These are phyloP conservation scores for Lentinula sp. DNA, from an alignment of 768 basidiomycete genomes.

Conservation along the genomic window DNA sequence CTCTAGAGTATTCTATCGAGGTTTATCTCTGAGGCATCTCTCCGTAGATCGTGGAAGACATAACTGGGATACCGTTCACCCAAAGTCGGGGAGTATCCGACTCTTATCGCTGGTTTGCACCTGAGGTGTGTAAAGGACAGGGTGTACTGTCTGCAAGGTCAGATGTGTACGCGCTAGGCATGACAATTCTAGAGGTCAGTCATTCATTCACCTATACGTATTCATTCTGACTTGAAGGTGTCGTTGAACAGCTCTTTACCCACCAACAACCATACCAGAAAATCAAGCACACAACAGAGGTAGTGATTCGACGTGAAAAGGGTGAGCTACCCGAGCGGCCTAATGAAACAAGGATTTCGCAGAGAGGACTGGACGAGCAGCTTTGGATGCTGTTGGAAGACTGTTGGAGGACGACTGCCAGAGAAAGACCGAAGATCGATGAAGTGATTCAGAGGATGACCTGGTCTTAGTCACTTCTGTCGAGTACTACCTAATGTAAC, in stretches of 20 bases:
- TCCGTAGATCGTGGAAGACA: constrained; percentile 47
- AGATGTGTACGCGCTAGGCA: constrained; percentile 51
- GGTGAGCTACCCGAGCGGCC: constrained; percentile 42
- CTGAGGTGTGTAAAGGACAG: constrained; percentile 46
- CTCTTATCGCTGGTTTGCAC: constrained; percentile 49
- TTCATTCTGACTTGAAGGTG: neutral
- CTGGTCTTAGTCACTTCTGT: neutral
- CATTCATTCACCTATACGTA: neutral
- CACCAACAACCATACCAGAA: constrained; percentile 47
- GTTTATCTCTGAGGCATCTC: neutral
- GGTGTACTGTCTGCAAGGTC: constrained; percentile 40
- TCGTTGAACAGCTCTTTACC: constrained; percentile 38
- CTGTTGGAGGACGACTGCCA: constrained; percentile 36
- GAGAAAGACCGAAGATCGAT: constrained; percentile 33
- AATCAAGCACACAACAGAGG: constrained; percentile 46
- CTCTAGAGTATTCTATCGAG: neutral
- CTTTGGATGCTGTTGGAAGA: constrained; percentile 37
- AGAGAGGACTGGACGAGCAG: constrained; percentile 38
- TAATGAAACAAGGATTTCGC: constrained; percentile 20
- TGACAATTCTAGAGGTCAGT: constrained; percentile 52
- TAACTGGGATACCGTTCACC: constrained; percentile 51
- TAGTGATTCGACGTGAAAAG: constrained; percentile 35
- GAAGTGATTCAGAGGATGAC: constrained; percentile 18
- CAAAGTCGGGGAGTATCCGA: constrained; percentile 42
- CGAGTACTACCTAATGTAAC: neutral